These are phyloP conservation scores for Aeschynomene evenia DNA, from an alignment of 306 rosid genomes.

Conservation along the genomic window DNA sequence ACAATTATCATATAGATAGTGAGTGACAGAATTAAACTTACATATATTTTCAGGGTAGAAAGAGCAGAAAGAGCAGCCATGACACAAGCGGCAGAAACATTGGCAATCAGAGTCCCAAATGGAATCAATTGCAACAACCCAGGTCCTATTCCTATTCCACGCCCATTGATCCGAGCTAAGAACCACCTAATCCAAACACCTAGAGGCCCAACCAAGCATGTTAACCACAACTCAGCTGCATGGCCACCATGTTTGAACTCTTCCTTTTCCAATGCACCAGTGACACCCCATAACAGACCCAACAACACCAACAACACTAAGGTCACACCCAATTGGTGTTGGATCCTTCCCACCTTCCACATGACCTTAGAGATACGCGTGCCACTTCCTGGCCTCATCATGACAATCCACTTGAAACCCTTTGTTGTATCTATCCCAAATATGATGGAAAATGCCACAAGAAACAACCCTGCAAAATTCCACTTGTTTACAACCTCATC, in stretches of 20 bases:
- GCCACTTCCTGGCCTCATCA: slow-evolving; percentile 18
- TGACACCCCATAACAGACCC: slow-evolving; percentile 46
- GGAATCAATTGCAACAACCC: slow-evolving; percentile 63
- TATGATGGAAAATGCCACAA: slow-evolving; percentile 58
- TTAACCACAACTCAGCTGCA: slow-evolving; percentile 57
- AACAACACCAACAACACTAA: slow-evolving; percentile 43
- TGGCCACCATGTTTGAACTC: slow-evolving; percentile 44
- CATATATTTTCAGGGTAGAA: slow-evolving; percentile 46
- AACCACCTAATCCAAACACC: slow-evolving; percentile 89
- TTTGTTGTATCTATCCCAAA: slow-evolving; percentile 70
- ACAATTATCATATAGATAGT: background rate
- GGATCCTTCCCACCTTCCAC: slow-evolving; percentile 37
- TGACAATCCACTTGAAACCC: slow-evolving; percentile 57
- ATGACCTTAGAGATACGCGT: slow-evolving; percentile 11
- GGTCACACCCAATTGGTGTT: slow-evolving; percentile 38
- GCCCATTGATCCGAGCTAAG: slow-evolving; percentile 65
- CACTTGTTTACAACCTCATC: background rate
- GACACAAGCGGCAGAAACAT: slow-evolving; percentile 64
- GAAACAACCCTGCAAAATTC: slow-evolving; percentile 56
- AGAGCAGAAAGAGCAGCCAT: slow-evolving; percentile 72
- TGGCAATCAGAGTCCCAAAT: slow-evolving; percentile 72
- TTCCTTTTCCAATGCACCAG: slow-evolving; percentile 29
- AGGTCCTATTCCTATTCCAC: slow-evolving; percentile 70
- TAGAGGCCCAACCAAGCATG: slow-evolving; percentile 72
- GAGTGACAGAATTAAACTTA: slow-evolving; percentile 28